Conservation (phyloP, 768 basidiomycete genomes). For the Roridomyces roridus region DNA sequence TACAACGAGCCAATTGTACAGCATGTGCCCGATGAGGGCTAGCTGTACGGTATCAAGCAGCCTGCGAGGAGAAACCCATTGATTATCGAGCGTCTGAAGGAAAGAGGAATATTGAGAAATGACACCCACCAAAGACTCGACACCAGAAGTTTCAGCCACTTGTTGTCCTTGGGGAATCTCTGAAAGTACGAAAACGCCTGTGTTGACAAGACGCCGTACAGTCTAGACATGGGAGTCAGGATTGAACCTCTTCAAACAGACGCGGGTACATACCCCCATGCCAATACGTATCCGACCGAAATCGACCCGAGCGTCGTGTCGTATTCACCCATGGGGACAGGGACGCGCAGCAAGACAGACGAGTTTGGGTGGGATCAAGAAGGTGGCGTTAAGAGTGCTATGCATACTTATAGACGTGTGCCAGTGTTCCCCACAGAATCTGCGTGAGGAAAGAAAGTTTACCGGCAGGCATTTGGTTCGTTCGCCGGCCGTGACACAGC, state of each 20-base stretch:
- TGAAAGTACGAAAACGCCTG: slow-evolving; percentile 49
- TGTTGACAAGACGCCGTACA: slow-evolving; percentile 48
- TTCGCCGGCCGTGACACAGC: too few relatives aligned
- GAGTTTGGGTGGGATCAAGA: too few relatives aligned
- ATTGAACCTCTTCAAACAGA: neutral
- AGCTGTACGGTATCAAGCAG: slow-evolving; percentile 41
- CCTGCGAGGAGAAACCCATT: slow-evolving; percentile 35
- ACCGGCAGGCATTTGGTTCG: too few relatives aligned
- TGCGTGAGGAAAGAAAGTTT: too few relatives aligned
- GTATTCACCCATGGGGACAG: neutral
- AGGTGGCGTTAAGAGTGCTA: too few relatives aligned
- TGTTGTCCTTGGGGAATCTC: slow-evolving; percentile 34
- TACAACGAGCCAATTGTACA: slow-evolving; percentile 43
- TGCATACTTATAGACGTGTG: too few relatives aligned
- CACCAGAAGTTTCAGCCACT: slow-evolving; percentile 37
- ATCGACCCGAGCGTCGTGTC: slow-evolving; percentile 7
- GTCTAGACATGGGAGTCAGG: slow-evolving; percentile 27
- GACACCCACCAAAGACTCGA: slow-evolving; percentile 32
- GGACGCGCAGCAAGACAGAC: too few relatives aligned
- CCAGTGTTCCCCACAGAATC: too few relatives aligned
- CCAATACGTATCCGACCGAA: neutral
- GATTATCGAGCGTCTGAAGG: neutral
- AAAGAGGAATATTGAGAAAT: too few relatives aligned
- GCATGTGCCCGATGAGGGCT: slow-evolving; percentile 36
- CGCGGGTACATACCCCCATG: neutral